phyloP scores from a whole-genome alignment of 371 early-diverging fungal genomes.

The Rhizopus arrhizus region DNA sequence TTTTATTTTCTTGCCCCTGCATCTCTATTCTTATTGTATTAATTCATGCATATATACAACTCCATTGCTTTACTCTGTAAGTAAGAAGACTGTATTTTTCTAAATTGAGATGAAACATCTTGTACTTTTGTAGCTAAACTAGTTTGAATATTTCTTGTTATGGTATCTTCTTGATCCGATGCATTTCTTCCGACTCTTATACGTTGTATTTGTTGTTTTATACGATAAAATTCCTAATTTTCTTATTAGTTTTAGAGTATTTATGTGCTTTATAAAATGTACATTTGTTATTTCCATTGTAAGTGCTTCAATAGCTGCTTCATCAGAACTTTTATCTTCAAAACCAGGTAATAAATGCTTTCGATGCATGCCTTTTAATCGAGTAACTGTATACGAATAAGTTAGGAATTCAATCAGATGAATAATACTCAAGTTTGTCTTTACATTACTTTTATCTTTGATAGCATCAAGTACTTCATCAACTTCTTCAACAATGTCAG shows the following conservation, averaged over 20 bases:
- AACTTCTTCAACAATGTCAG: slow-evolving; percentile 87
- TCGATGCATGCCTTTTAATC: slow-evolving; percentile 85
- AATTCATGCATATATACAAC: background rate
- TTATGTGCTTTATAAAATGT: background rate
- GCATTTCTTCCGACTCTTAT: slow-evolving; percentile 59
- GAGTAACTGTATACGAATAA: slow-evolving; percentile 58
- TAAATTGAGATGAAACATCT: slow-evolving; percentile 77
- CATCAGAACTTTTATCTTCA: slow-evolving; percentile 84
- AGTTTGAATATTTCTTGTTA: slow-evolving; percentile 87
- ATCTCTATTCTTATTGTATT: slow-evolving; percentile 28
- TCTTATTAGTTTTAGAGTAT: too few relatives aligned
- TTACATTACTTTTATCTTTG: slow-evolving; percentile 63
- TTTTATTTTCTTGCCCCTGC: slow-evolving; percentile 51
- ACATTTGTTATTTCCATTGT: slow-evolving; percentile 85
- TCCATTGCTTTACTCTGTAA: slow-evolving; percentile 69
- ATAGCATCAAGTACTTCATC: slow-evolving; percentile 59
- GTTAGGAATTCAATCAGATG: background rate
- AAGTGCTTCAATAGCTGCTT: slow-evolving; percentile 80
- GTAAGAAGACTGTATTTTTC: slow-evolving; percentile 86
- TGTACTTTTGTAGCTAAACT: slow-evolving; percentile 89
- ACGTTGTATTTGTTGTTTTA: slow-evolving; percentile 79
- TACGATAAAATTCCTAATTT: slow-evolving; percentile 77
- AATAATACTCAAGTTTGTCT: background rate
- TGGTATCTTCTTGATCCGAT: slow-evolving; percentile 64
- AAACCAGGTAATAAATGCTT: slow-evolving; percentile 93